Conservation (phyloP, 2,329 filamentous ascomycete genomes). For the Botrytis sinoallii region DNA sequence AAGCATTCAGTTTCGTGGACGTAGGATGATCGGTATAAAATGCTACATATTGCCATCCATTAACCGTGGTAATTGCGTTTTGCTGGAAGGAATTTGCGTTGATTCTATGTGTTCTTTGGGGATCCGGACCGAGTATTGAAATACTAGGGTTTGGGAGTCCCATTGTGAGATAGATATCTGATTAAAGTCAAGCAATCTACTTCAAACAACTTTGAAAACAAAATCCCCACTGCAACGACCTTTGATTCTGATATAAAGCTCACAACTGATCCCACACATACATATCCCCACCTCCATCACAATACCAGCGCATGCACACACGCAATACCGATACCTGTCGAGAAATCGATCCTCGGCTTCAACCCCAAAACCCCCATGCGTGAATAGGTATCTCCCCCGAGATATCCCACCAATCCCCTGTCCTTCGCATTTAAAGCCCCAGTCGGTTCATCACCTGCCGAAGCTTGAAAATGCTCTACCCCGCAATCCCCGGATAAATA, state of each 20-base stretch:
- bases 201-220: neutral
- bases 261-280: neutral
- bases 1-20: slow-evolving; percentile 9
- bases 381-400: neutral
- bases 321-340: neutral
- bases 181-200: neutral
- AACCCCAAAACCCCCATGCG: neutral
- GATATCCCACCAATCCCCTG: slow-evolving; percentile 3
- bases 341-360: neutral
- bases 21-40: slow-evolving; percentile 26
- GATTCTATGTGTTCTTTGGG: slow-evolving; percentile 27
- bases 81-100: slow-evolving; percentile 34
- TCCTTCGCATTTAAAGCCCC: neutral
- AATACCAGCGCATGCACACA: neutral
- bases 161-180: neutral
- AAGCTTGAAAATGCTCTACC: slow-evolving; percentile 1
- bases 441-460: slow-evolving; percentile 1
- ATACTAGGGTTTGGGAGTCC: slow-evolving; percentile 22
- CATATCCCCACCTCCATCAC: neutral
- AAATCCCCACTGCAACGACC: neutral
- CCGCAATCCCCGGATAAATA: slow-evolving; percentile 2
- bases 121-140: slow-evolving; percentile 27
- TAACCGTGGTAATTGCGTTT: slow-evolving; percentile 28
- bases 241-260: neutral
- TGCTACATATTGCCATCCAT: slow-evolving; percentile 30